Evolutionary conservation across 768 basidiomycete genomes (phyloP), one percentile per base, ranked within the genome.

Genomic region (Dentipellis sp.): DNA sequence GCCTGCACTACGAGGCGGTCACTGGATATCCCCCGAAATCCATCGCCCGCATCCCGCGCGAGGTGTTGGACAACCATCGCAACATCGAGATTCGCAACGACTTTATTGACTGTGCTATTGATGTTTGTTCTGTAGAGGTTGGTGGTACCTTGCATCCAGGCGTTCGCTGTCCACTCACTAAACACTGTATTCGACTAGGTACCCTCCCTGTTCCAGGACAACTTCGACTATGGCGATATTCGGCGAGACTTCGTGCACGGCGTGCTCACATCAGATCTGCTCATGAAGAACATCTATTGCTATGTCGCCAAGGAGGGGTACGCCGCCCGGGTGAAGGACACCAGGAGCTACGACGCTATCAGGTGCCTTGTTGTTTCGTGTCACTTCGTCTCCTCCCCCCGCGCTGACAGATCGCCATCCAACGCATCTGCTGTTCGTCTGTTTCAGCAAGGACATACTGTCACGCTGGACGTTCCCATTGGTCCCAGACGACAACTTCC

Each of bases 121-220:
- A 97, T 63, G 80, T 99, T 36, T 99, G 97, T 73, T 91, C 91
- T 19, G 85, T 92, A 19, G 93, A 97, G 78, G 93, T 91, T 50
- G 37, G 66, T 40, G 34, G 75, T 60, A 29, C 8, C 29, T 7
- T 45, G n/a, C 17, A 40, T 56, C 3, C 35, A 50, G 9, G 21
- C 7, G 7, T 34, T 36, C 19, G 38, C 46, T 39, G 45, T 10
- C 6, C 51, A 17, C 50, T 52, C 7, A 48, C 38, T 4, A 34
- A 46, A 52, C 23, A 16, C 19, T n/a, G n/a, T 37, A 35, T 37
- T 23, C 10, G 9, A 58, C 46, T 63, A 97, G 88, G 90, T 98
- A 38, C 94, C 93, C 1, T 94, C 94, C 1, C 68, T 97, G 4
- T 99, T 98, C 73, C 93, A 94, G 68, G 97, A 98, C 72, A 98